Base-by-base conservation (phyloP, 495 filamentous ascomycete genomes). In the Chaetomium cochliodes region DNA sequence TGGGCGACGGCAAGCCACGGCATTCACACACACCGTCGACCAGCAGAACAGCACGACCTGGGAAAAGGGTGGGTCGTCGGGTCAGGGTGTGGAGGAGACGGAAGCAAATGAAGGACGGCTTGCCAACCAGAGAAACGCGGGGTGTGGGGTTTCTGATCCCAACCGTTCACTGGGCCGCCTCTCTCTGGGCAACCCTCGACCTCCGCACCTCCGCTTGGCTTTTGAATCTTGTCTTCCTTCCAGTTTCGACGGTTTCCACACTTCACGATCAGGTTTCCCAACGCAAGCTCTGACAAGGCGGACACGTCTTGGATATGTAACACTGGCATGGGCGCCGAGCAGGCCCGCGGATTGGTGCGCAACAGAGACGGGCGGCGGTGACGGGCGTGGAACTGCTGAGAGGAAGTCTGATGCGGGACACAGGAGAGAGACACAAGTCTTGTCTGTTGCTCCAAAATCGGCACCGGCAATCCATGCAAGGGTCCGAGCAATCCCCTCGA, bases 91-190 rank as follows among this genome's bases (percentile, higher is more conserved):
- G 60, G 50, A 63, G 47, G 33, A 49, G 23, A 47, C 25, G 42
- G 23, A 47, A 25, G 42, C 58, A 65, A 62, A 65, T 65, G 46
- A 62, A 66, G 58, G 62, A 50, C 18, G 25, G 1, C 15, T 22
- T 58, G 65, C 33, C 55, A 63, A 39, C 58, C 55, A 22, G 33
- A 63, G 58, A 61, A 68, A 66, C 60, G 69, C 62, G 67, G 69
- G 66, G 69, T n/a, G 65, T 66, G 67, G 67, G 60, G 65, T 54
- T 46, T 52, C 51, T 47, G 53, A 23, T 49, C 20, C 59, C 25
- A 53, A 54, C 26, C 51, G 51, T 20, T 33, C 49, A 52, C 49
- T 52, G 49, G 49, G 9, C 49, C 23, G 49, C 22, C 23, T 52
- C 3, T 26, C 9, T 26, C 23, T 23, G 23, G 49, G 20, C 30